Evolutionary conservation across 441 rosid genomes (phyloP).

Genomic region (Bruguiera hainesii): DNA sequence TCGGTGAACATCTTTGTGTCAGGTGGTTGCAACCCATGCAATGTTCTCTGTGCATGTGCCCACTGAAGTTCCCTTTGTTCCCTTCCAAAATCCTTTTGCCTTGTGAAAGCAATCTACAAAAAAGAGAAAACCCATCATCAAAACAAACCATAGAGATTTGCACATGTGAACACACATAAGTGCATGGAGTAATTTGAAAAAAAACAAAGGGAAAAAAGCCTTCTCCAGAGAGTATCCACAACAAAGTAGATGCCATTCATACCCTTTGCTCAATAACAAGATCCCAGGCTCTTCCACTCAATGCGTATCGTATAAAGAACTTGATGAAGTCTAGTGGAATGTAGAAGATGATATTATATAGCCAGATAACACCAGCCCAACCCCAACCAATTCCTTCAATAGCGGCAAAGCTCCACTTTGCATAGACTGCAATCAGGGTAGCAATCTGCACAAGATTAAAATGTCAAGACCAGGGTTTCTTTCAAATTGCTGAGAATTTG

Average conservation of each 20-base stretch:
- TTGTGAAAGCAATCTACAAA: constrained; percentile 86
- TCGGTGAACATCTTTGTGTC: constrained; percentile 92
- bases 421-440: constrained; percentile 93
- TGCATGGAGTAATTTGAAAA: neutral
- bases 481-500: neutral
- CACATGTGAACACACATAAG: too few relatives aligned
- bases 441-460: constrained; percentile 54
- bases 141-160: neutral
- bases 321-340: constrained; percentile 86
- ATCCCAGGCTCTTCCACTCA: constrained; percentile 99
- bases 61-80: constrained; percentile 97
- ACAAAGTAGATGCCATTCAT: constrained; percentile 22
- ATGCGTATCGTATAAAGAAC: constrained; percentile 88
- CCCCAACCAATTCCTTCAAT: constrained; percentile 99
- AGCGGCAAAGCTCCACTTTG: constrained; percentile 93
- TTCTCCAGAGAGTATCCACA: neutral
- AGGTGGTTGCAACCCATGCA: constrained; percentile 88
- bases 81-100: constrained; percentile 92
- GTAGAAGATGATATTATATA: constrained; percentile 77
- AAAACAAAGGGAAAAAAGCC: neutral
- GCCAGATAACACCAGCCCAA: constrained; percentile 99
- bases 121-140: constrained; percentile 6
- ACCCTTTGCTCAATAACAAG: constrained; percentile 98
- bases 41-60: constrained; percentile 98
- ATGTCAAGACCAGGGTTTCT: constrained; percentile 3